phyloP scores from a whole-genome alignment of 2,329 filamentous ascomycete species.

The Sporothrix luriei region DNA sequence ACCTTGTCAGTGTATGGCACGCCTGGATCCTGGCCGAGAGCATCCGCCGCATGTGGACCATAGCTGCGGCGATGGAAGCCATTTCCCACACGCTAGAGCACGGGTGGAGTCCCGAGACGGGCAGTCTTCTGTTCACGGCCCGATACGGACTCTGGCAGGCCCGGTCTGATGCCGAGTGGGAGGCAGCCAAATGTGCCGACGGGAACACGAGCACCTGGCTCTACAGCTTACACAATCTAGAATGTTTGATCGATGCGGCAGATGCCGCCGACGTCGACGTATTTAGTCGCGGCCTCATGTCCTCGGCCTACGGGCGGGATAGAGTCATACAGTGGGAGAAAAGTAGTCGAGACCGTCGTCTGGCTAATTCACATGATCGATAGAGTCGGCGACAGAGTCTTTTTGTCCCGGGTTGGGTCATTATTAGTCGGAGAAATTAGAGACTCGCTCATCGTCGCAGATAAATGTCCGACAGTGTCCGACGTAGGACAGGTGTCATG shows the following conservation, averaged over 20 bases:
- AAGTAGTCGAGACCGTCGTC: not conserved
- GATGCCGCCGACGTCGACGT: slow-evolving; percentile 9
- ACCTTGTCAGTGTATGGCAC: slow-evolving; percentile 24
- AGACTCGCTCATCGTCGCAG: too few species aligned
- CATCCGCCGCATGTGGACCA: slow-evolving; percentile 40
- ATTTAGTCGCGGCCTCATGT: not conserved
- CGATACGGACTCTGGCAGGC: slow-evolving; percentile 41
- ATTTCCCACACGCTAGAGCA: slow-evolving; percentile 38
- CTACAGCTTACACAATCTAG: not conserved
- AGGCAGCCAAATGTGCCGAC: slow-evolving; percentile 6
- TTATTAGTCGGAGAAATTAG: too few species aligned
- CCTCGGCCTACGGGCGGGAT: not conserved
- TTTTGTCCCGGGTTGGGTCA: too few species aligned
- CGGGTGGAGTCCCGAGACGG: slow-evolving; percentile 36
- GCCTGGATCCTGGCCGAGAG: slow-evolving; percentile 43
- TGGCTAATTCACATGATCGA: not conserved
- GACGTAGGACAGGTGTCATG: too few species aligned
- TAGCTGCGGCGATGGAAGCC: slow-evolving; percentile 34
- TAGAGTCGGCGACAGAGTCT: not conserved
- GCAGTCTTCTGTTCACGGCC: slow-evolving; percentile 38
- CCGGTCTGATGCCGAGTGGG: slow-evolving; percentile 37
- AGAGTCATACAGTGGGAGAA: not conserved
- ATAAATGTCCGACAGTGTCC: too few species aligned
- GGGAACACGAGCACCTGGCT: not conserved
- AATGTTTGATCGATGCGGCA: not conserved